Evolutionary conservation across 306 rosid genomes (phyloP), one percentile per base, ranked within the genome.

Genomic region (Lablab purpureus): DNA sequence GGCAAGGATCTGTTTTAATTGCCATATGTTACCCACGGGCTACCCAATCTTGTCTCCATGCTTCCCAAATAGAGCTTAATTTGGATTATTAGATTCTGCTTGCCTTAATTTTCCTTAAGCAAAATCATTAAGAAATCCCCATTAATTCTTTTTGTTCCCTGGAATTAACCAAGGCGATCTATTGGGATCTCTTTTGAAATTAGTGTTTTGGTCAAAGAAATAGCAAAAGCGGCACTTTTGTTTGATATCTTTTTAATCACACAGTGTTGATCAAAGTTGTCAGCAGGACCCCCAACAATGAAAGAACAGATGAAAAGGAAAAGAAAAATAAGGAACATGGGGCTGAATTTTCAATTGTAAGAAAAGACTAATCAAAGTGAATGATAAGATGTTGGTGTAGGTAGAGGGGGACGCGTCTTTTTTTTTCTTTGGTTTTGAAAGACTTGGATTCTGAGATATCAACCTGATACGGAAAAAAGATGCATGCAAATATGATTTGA

Each of bases 151-250:
- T 80, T 65, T 76, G 80, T 60, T 80, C 78, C 84, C 71, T 64
- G 47, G n/a, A 75, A 77, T 32, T 50, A 74, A 68, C 59, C 36
- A 68, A 43, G 74, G 67, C 17, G 28, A 73, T 73, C 75, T 27
- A 46, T 63, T 71, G 6, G 73, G 82, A 85, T 79, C 71, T 56
- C 73, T 76, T 58, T 84, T 66, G 30, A 76, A 70, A 75, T 62
- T 78, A 77, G 89, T 83, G 81, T 76, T 71, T 66, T 43, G 67
- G 87, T 83, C 87, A 83, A 86, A 80, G 77, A 71, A 79, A 71
- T 66, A 46, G 22, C 80, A 80, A 86, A 80, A 83, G 66, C 1
- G 54, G 37, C 34, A 59, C 87, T 47, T 86, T 75, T 60, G 36
- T 36, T 3, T 76, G 25, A 67, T 80, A 63, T 59, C 65, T 50